phyloP scores from a whole-genome alignment of 2,329 filamentous ascomycete species.

The Colletotrichum caudatum region DNA sequence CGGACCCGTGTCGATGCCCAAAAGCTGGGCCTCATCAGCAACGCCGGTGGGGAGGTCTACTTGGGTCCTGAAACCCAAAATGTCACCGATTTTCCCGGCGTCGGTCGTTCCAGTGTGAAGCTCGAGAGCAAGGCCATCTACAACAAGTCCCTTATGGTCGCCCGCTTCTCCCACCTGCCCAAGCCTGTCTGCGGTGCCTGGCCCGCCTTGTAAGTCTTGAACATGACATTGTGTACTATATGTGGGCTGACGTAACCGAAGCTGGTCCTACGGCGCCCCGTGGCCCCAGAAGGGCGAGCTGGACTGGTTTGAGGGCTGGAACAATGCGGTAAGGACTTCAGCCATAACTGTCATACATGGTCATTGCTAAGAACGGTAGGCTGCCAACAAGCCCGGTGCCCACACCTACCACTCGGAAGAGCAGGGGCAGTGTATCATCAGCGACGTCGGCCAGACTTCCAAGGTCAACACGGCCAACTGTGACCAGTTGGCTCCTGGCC shows the following conservation, averaged over 20 bases:
- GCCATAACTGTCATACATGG: conserved; percentile 21
- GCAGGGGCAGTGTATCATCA: conserved; percentile 53
- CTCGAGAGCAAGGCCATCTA: conserved; percentile 73
- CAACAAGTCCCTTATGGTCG: conserved; percentile 75
- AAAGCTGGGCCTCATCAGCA: conserved; percentile 51
- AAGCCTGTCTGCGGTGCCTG: conserved; percentile 74
- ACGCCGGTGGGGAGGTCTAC: conserved; percentile 51
- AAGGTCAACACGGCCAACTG: conserved; percentile 54
- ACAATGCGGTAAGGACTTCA: conserved; percentile 54
- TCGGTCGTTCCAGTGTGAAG: conserved; percentile 69
- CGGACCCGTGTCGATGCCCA: conserved; percentile 51
- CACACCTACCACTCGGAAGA: conserved; percentile 60
- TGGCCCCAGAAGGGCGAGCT: conserved; percentile 75
- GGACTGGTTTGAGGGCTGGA: conserved; percentile 77
- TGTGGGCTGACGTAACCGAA: conserved; percentile 40
- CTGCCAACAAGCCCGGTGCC: conserved; percentile 67
- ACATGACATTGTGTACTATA: no score
- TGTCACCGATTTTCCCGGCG: conserved; percentile 43
- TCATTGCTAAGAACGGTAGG: conserved; percentile 58
- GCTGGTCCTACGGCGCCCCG: conserved; percentile 62
- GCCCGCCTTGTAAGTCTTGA: conserved; percentile 71
- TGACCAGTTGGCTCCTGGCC: conserved; percentile 51
- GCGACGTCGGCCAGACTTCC: conserved; percentile 48
- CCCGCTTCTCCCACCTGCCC: conserved; percentile 78
- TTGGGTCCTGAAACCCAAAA: conserved; percentile 54